These are phyloP conservation scores for Xylariaceae sp. DNA, from an alignment of 2,329 filamentous ascomycete genomes.

Conservation along the genomic window DNA sequence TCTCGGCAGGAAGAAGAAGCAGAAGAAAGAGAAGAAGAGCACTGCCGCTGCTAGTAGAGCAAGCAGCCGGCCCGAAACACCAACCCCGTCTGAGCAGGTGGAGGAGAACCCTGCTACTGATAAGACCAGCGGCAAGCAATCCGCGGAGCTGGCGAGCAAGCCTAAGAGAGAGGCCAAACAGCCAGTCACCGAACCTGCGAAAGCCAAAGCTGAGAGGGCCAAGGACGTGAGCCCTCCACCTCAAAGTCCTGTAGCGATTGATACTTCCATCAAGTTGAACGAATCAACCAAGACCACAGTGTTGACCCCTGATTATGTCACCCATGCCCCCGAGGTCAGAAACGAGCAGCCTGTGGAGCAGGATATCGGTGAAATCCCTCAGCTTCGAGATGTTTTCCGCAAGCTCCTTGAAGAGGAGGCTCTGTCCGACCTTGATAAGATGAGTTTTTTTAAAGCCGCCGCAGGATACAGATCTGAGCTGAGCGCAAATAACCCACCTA, in stretches of 20 bases:
- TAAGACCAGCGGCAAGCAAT: constrained; percentile 25
- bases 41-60: constrained; percentile 29
- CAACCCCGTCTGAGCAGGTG: constrained; percentile 27
- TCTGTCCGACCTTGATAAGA: constrained; percentile 34
- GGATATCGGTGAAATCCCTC: constrained; percentile 32
- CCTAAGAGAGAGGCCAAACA: constrained; percentile 18
- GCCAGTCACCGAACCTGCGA: constrained; percentile 19
- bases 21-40: constrained; percentile 66
- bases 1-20: constrained; percentile 78
- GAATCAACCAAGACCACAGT: constrained; percentile 36
- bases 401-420: constrained; percentile 35
- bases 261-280: constrained; percentile 33
- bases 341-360: constrained; percentile 30
- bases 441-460: constrained; percentile 41
- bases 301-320: constrained; percentile 34
- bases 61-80: constrained; percentile 31
- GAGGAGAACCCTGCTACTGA: constrained; percentile 28
- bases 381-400: constrained; percentile 37
- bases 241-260: constrained; percentile 27
- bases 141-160: constrained; percentile 20
- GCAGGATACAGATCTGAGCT: constrained; percentile 34
- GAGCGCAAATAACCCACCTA: constrained; percentile 25
- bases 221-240: constrained; percentile 26
- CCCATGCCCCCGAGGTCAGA: constrained; percentile 26
- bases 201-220: constrained; percentile 22